A percentile compares a stretch with the other conserved stretches of the same genome.
phyloP scores from a whole-genome alignment of 2,329 filamentous ascomycete species.

The Neofusicoccum cordaticola region DNA sequence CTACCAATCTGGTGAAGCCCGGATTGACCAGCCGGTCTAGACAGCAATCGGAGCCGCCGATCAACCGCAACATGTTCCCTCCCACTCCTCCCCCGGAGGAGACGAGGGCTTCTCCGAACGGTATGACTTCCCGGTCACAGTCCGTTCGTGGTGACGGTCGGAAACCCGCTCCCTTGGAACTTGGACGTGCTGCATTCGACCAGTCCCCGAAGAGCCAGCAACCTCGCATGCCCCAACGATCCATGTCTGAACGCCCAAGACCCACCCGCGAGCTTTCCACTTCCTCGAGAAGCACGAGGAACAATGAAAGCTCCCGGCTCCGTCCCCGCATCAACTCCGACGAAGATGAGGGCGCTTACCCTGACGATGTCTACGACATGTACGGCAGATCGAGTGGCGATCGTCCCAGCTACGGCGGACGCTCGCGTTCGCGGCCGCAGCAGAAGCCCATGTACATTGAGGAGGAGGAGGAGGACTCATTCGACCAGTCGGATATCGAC shows the following conservation, averaged over 20 bases:
- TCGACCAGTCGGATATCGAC: conserved; percentile 69
- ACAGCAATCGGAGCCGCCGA: conserved; percentile 81
- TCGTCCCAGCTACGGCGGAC: conserved; percentile 25
- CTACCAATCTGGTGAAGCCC: conserved; percentile 88
- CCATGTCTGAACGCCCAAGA: conserved; percentile 44
- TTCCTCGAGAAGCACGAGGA: conserved; percentile 23
- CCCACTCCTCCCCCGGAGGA: conserved; percentile 99
- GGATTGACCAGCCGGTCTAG: conserved; percentile 71
- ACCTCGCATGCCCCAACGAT: conserved; percentile 40
- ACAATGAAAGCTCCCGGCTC: conserved; percentile 22
- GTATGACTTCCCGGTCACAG: conserved; percentile 38
- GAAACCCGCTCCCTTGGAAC: conserved; percentile 48
- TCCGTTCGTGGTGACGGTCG: conserved; percentile 49
- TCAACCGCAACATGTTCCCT: conserved; percentile 79
- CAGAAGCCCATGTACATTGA: conserved; percentile 65
- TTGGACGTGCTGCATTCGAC: conserved; percentile 49
- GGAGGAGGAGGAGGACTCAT: conserved; percentile 72
- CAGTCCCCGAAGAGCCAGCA: conserved; percentile 24
- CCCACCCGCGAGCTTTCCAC: conserved; percentile 36
- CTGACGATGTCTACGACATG: conserved; percentile 61
- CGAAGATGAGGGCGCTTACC: conserved; percentile 61
- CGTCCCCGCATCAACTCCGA: conserved; percentile 34
- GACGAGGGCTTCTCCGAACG: conserved; percentile 39
- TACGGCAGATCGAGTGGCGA: conserved; percentile 49
- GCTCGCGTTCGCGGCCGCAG: conserved; percentile 33